phyloP scores from a whole-genome alignment of 2,329 filamentous ascomycete species.

The Aspergillus amoenus region DNA sequence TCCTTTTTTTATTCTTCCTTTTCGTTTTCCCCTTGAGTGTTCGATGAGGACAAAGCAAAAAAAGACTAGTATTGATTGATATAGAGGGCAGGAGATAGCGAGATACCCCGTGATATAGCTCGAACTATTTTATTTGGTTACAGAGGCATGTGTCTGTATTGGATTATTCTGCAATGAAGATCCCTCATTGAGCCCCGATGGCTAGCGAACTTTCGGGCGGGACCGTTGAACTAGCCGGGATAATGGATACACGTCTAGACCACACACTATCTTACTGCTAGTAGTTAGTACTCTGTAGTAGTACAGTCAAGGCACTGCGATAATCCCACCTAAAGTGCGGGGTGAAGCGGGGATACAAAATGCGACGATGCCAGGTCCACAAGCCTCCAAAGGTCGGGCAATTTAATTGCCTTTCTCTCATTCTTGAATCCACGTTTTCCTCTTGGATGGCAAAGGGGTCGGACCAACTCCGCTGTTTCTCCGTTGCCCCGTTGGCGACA shows the following conservation, averaged over 20 bases:
- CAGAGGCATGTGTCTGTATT: slow-evolving; percentile 5
- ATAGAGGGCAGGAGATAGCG: slow-evolving; percentile 13
- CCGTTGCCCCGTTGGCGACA: neutral
- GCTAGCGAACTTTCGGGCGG: neutral
- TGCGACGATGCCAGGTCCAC: neutral
- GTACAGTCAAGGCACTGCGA: too few relatives aligned
- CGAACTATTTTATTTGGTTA: slow-evolving; percentile 1
- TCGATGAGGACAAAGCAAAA: neutral
- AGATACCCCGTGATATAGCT: slow-evolving; percentile 13
- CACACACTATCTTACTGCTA: neutral
- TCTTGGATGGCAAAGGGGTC: neutral
- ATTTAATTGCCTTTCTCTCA: neutral
- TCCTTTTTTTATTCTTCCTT: neutral
- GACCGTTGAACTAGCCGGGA: neutral
- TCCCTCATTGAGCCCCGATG: neutral
- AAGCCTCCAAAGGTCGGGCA: neutral
- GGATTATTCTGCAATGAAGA: neutral
- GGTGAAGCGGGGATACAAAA: neutral
- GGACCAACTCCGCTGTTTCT: neutral
- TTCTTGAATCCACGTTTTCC: neutral
- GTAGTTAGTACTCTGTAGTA: neutral
- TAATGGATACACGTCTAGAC: neutral
- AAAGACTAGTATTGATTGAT: slow-evolving; percentile 5
- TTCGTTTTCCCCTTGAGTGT: neutral
- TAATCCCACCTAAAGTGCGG: neutral